Percentiles rank a stretch among this genome's conserved stretches.
Conservation (phyloP, 768 basidiomycete species). For the Trametes cingulata region DNA sequence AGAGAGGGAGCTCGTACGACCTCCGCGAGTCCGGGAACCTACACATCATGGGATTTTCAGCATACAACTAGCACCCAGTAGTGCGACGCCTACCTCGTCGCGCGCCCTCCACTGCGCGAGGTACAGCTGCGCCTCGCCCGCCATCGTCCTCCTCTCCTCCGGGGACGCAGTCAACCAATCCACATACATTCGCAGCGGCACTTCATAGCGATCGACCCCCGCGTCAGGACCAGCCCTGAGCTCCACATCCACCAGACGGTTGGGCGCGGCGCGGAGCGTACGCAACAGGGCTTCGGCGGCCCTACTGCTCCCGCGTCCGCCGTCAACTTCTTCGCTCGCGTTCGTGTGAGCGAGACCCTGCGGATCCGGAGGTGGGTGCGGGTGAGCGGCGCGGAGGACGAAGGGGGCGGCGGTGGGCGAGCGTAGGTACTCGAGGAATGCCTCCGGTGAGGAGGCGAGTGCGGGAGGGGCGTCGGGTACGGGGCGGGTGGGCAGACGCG, state of each 20-base stretch:
- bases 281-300: constrained; percentile 12
- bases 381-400: background rate
- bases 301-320: background rate
- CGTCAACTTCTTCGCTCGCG: too few species aligned
- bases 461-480: constrained; percentile 9
- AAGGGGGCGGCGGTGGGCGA: background rate
- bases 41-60: background rate
- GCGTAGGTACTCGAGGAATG: constrained; percentile 10
- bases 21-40: constrained; percentile 11
- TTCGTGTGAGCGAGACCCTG: too few species aligned
- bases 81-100: constrained; percentile 21
- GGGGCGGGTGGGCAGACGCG: background rate
- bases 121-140: constrained; percentile 16
- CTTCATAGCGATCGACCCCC: constrained; percentile 11
- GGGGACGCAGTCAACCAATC: constrained; percentile 21
- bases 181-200: constrained; percentile 23
- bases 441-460: background rate
- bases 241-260: constrained; percentile 27
- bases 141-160: background rate
- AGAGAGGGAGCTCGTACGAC: constrained; percentile 14
- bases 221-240: constrained; percentile 1
- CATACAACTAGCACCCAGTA: background rate
- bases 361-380: background rate
- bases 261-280: constrained; percentile 11
- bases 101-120: constrained; percentile 25